Conservation (phyloP, 371 early-diverging fungal species). For the Zychaea mexicana region DNA sequence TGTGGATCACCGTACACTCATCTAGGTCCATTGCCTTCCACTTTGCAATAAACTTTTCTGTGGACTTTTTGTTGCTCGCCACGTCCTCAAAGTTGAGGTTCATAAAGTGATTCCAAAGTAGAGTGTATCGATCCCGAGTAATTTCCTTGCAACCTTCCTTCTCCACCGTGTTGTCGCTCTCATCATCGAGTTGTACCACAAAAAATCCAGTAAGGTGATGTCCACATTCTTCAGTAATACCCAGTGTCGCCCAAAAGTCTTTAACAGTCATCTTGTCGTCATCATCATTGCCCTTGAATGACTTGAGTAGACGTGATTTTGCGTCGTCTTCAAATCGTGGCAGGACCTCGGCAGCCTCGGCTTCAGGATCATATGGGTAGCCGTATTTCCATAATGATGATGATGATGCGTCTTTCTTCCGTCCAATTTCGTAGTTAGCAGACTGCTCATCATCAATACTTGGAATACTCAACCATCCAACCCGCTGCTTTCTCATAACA, state of each 20-base stretch:
- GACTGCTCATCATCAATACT: conserved; percentile 52
- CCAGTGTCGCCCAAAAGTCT: conserved; percentile 68
- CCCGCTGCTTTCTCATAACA: background rate
- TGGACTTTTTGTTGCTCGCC: background rate
- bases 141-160: background rate
- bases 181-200: conserved; percentile 12
- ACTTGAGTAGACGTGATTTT: conserved; percentile 59
- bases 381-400: conserved; percentile 62
- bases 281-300: conserved; percentile 8
- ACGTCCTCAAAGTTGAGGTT: background rate
- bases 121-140: background rate
- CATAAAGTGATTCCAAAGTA: background rate
- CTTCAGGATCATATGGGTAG: conserved; percentile 49
- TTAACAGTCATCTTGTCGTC: conserved; percentile 48
- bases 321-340: conserved; percentile 85
- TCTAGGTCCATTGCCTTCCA: background rate
- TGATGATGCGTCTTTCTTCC: conserved; percentile 8
- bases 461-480: conserved; percentile 67
- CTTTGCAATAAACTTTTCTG: background rate
- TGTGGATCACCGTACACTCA: background rate
- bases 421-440: conserved; percentile 38
- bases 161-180: background rate
- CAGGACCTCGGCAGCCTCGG: conserved; percentile 53
- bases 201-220: conserved; percentile 74
- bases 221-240: conserved; percentile 78